phyloP scores from a whole-genome alignment of 2,329 filamentous ascomycete species.

The Fusarium sp. region DNA sequence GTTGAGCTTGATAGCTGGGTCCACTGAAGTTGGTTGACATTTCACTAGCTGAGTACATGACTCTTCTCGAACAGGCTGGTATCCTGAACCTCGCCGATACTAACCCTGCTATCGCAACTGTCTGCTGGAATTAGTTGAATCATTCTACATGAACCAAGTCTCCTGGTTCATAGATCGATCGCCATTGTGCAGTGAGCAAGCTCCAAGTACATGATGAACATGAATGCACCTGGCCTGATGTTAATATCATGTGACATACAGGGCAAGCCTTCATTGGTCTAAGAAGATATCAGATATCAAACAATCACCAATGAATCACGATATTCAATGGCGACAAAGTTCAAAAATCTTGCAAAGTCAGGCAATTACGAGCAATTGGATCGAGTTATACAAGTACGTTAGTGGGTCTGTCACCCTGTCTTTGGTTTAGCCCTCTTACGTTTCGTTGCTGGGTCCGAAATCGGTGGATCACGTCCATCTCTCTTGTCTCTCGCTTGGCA shows the following conservation, averaged over 20 bases:
- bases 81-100: background rate
- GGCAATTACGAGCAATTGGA: background rate
- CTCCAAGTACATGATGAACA: background rate
- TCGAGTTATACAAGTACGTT: background rate
- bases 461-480: constrained; percentile 24
- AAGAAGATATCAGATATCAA: too few relatives aligned
- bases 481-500: background rate
- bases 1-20: background rate
- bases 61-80: constrained; percentile 4
- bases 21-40: background rate
- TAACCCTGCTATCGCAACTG: background rate
- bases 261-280: background rate
- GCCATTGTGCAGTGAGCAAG: background rate
- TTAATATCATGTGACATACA: background rate
- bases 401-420: constrained; percentile 10
- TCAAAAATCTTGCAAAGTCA: background rate
- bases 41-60: constrained; percentile 9
- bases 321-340: background rate
- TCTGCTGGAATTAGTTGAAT: background rate
- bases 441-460: constrained; percentile 17
- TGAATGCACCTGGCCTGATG: too few relatives aligned
- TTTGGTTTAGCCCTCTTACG: constrained; percentile 8
- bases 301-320: background rate
- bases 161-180: background rate
- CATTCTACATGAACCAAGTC: too few relatives aligned